Base-by-base conservation (phyloP, 2,329 filamentous ascomycete genomes). In the Pyricularia grisea region DNA sequence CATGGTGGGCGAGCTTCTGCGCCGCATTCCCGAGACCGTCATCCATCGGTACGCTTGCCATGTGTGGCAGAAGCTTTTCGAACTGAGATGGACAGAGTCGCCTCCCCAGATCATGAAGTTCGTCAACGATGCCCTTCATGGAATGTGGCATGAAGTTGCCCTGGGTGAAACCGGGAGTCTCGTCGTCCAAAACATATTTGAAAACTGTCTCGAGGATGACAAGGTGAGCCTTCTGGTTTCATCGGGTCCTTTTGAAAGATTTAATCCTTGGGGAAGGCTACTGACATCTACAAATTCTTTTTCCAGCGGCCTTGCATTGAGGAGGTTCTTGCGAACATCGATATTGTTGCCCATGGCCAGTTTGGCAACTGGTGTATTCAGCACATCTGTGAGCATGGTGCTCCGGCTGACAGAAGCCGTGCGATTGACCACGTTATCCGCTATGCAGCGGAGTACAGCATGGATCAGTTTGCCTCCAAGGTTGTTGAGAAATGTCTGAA, bases 331-430 rank as follows among this genome's bases (percentile, higher is more conserved):
- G 88, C 87, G 71, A 97, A 95, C 77, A 97, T 99, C 74, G 93
- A 99, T 80, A 92, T 97, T 71, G 93, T 99, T 75, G 92, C 95
- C 70, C 94, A 97, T 78, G 95, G 95, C 30, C 95, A 99, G 78
- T 99, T 99, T 77, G 95, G 95, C 69, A 99, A 99, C 78, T 99
- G 95, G 95, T 99, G 95, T 82, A 98, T 99, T 75, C 95, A 99
- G 81, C 95, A 99, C 80, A 93, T 99, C 74, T 99, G 95, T 80
- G 95, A 99, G 79, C 95, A 99, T 77, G 94, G 96, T 67, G 91
- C 91, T 69, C 91, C 94, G 36, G 89, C 90, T 60, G 96, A 99
- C 79, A 94, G 94, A 74, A 94, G 91, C 79, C 91, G 94, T 73
- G 95, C 96, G 64, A 90, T 97, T 75, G 94, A 99, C 74, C 94